Conservation (phyloP, 139 green algal genomes). For the Axilococcus clingmanii region DNA sequence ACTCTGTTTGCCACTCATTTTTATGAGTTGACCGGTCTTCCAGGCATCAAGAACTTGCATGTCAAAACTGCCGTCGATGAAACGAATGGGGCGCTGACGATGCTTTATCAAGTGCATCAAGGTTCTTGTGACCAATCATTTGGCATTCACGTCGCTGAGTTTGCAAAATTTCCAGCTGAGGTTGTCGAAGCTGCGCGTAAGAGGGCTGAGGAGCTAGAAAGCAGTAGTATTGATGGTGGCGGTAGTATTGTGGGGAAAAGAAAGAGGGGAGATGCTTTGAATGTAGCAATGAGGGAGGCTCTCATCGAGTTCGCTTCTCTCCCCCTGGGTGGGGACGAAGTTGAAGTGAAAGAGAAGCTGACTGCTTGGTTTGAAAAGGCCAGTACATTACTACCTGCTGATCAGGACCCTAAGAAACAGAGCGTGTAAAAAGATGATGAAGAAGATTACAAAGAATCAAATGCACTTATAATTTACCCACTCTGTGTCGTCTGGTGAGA, state of each 20-base stretch:
- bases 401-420: no score
- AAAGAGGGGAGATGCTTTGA: no score
- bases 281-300: no score
- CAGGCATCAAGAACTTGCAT: slow-evolving; percentile 68
- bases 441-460: neutral
- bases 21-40: slow-evolving; percentile 89
- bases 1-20: slow-evolving; percentile 96
- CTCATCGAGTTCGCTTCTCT: no score
- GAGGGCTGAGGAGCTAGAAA: slow-evolving; percentile 65
- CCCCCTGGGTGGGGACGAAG: no score
- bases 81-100: slow-evolving; percentile 60
- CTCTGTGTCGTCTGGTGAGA: neutral
- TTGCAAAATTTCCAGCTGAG: slow-evolving; percentile 70
- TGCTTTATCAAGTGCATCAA: slow-evolving; percentile 78
- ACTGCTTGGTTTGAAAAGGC: no score
- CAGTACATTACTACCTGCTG: no score
- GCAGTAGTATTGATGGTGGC: no score
- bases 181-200: slow-evolving; percentile 67
- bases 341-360: no score
- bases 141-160: slow-evolving; percentile 89
- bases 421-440: neutral
- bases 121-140: slow-evolving; percentile 90
- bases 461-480: neutral
- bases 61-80: slow-evolving; percentile 61
- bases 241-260: no score